phyloP scores from a whole-genome alignment of 495 filamentous ascomycete species.

The Neurospora pannonica region DNA sequence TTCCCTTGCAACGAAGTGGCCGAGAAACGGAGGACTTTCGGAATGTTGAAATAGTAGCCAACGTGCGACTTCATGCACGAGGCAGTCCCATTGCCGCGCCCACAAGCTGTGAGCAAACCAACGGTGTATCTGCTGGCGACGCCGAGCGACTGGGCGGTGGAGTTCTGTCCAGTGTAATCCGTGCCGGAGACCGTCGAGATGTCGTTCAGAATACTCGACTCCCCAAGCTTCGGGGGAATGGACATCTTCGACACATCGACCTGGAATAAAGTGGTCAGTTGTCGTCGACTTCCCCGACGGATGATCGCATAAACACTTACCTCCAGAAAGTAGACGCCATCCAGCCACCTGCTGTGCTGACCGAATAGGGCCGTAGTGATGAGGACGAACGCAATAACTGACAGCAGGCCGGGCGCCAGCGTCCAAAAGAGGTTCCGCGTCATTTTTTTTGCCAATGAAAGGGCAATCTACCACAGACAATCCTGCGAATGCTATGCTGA shows the following conservation, averaged over 20 bases:
- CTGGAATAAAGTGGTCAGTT: constrained; percentile 6
- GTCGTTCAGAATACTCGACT: constrained; percentile 22
- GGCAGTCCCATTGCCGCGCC: constrained; percentile 9
- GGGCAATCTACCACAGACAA: not conserved
- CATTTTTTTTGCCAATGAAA: constrained; percentile 9
- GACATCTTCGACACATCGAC: constrained; percentile 19
- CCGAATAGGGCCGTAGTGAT: constrained; percentile 20
- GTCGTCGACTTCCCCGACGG: not conserved
- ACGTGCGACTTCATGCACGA: constrained; percentile 19
- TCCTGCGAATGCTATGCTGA: not conserved
- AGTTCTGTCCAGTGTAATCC: constrained; percentile 22
- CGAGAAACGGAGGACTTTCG: constrained; percentile 21
- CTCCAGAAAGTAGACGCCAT: constrained; percentile 22
- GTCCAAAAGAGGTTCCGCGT: not conserved
- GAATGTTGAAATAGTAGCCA: constrained; percentile 27
- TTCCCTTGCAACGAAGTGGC: constrained; percentile 13
- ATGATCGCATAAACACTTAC: constrained; percentile 4
- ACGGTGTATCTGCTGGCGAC: constrained; percentile 22
- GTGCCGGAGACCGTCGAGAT: constrained; percentile 18
- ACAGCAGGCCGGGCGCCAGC: constrained; percentile 15
- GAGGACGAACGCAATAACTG: constrained; percentile 16
- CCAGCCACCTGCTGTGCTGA: constrained; percentile 13
- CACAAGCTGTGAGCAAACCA: constrained; percentile 26
- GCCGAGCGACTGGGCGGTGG: constrained; percentile 21
- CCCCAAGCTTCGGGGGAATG: constrained; percentile 20